A percentile compares a stretch with the other conserved stretches of the same genome.
phyloP scores from a whole-genome alignment of 495 filamentous ascomycete genomes.

The Polyplosphaeria fusca region DNA sequence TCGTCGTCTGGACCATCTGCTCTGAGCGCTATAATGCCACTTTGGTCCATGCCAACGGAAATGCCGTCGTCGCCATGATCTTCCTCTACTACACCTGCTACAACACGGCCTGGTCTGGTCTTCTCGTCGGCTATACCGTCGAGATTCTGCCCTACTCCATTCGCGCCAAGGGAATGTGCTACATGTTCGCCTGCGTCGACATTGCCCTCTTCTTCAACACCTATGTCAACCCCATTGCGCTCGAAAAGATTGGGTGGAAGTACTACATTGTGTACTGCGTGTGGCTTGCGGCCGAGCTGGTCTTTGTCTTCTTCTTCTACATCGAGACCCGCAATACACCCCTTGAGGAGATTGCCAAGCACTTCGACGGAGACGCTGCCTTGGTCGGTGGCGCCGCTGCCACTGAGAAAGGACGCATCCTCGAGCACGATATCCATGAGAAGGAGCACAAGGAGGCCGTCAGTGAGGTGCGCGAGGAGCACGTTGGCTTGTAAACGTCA shows the following conservation, averaged over 20 bases:
- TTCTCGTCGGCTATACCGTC: conserved; percentile 40
- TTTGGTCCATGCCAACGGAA: conserved; percentile 35
- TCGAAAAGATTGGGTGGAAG: conserved; percentile 29
- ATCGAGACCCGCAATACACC: conserved; percentile 50
- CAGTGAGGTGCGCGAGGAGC: too few species aligned
- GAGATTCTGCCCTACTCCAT: conserved; percentile 47
- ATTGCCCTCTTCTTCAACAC: conserved; percentile 49
- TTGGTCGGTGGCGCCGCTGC: conserved; percentile 42
- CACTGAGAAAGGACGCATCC: conserved; percentile 35
- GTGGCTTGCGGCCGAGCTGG: conserved; percentile 46
- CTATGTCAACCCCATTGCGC: conserved; percentile 32
- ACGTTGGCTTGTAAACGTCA: too few species aligned
- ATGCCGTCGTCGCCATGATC: conserved; percentile 44
- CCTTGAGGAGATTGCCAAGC: conserved; percentile 51
- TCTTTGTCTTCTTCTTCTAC: conserved; percentile 47
- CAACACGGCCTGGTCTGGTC: conserved; percentile 40
- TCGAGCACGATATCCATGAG: conserved; percentile 32
- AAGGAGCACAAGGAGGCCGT: too few species aligned
- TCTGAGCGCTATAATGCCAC: conserved; percentile 37
- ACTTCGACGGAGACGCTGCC: conserved; percentile 46
- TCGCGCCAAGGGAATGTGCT: conserved; percentile 48
- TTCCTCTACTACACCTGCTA: conserved; percentile 48
- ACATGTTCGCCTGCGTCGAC: conserved; percentile 46
- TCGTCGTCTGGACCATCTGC: conserved; percentile 49
- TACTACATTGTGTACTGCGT: conserved; percentile 38